phyloP scores from a whole-genome alignment of 176 grass and related monocot genomes.

The Oryza longistaminata region DNA sequence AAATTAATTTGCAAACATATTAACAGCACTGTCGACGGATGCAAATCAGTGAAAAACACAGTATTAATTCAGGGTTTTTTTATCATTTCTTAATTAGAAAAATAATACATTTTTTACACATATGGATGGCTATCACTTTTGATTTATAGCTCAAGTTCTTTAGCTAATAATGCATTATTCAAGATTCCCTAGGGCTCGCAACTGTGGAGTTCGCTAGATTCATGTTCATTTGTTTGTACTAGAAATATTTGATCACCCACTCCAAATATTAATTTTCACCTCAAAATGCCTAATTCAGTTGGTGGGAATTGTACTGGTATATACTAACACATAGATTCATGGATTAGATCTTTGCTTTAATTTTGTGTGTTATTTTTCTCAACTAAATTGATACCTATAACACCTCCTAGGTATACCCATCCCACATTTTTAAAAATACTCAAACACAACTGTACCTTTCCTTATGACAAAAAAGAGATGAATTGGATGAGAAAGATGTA shows the following conservation, averaged over 20 bases:
- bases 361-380: not conserved
- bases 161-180: not conserved
- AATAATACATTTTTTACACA: not conserved
- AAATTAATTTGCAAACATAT: not conserved
- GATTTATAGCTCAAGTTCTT: not conserved
- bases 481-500: too few relatives aligned
- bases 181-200: not conserved
- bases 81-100: not conserved
- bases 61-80: not conserved
- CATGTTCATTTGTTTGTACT: not conserved
- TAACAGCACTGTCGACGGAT: not conserved
- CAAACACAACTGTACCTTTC: too few relatives aligned
- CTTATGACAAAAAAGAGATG: too few relatives aligned
- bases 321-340: not conserved
- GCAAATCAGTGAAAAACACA: not conserved
- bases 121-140: not conserved
- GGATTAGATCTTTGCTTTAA: not conserved
- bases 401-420: too few relatives aligned
- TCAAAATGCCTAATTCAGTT: not conserved
- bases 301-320: not conserved
- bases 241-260: not conserved
- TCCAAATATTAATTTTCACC: not conserved
- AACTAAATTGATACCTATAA: too few relatives aligned
- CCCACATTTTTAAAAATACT: too few relatives aligned
- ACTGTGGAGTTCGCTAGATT: not conserved